Conservation (phyloP, 139 green algal species). For the Chlorella sorokiniana region DNA sequence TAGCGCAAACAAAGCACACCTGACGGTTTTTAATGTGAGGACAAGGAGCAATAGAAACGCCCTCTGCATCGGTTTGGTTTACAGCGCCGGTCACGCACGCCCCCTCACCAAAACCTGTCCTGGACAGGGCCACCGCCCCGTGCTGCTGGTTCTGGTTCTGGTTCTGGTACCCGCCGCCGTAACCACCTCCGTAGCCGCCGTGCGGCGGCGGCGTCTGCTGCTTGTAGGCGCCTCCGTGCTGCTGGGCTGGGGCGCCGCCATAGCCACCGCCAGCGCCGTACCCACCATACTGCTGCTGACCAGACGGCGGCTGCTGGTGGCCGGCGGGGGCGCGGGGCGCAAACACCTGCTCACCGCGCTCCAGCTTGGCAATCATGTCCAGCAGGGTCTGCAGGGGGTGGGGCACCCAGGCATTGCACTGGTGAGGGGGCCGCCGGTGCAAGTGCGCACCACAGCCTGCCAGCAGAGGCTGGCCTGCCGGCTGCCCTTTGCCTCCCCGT, state of each 20-base stretch:
- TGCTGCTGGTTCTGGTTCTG: constrained; percentile 2
- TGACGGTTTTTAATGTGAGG: neutral
- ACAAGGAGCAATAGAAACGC: too few relatives aligned
- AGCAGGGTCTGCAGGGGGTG: constrained; percentile 37
- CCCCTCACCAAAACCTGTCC: neutral
- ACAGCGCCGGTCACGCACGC: too few relatives aligned
- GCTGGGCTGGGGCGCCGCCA: neutral
- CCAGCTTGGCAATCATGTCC: constrained; percentile 52
- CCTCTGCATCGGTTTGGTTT: too few relatives aligned
- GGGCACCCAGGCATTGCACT: neutral
- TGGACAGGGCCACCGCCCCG: neutral
- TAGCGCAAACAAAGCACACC: too few relatives aligned
- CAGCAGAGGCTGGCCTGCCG: neutral
- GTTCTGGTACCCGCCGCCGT: neutral
- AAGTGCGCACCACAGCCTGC: too few relatives aligned
- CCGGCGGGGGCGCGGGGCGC: neutral
- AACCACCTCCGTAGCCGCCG: neutral
- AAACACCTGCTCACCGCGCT: constrained; percentile 46
- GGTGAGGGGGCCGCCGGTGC: too few relatives aligned
- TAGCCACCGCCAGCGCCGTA: neutral
- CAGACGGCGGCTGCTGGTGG: neutral
- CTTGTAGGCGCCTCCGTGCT: neutral
- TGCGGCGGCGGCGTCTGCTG: neutral
- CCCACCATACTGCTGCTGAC: neutral
- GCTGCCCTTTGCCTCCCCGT: neutral